Conservation (phyloP, 1,284 basidiomycete species). For the Apiotrichum porosum region DNA sequence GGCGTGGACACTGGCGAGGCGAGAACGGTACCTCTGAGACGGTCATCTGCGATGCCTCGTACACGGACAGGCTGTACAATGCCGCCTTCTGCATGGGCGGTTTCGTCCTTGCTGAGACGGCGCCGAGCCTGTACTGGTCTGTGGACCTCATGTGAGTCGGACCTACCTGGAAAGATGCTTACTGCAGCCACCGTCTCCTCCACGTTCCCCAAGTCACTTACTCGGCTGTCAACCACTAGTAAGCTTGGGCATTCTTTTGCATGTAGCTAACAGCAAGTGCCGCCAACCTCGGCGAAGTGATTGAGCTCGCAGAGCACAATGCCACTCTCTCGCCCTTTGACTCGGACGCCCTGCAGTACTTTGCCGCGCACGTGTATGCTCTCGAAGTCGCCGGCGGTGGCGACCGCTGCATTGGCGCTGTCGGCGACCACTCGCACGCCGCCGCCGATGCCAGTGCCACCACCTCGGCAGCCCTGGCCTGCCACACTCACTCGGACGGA, state of each 20-base stretch:
- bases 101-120: slow-evolving; percentile 36
- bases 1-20: slow-evolving; percentile 50
- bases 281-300: slow-evolving; percentile 35
- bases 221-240: slow-evolving; percentile 40
- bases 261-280: slow-evolving; percentile 18
- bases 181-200: slow-evolving; percentile 42
- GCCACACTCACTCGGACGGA: slow-evolving; percentile 44
- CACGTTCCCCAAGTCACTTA: slow-evolving; percentile 46
- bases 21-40: slow-evolving; percentile 50
- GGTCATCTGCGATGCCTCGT: slow-evolving; percentile 43
- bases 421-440: slow-evolving; percentile 8
- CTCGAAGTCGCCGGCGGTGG: slow-evolving; percentile 42
- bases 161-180: background rate
- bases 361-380: slow-evolving; percentile 46
- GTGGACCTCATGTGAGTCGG: slow-evolving; percentile 43
- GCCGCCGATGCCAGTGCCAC: slow-evolving; percentile 22
- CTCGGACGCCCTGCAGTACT: slow-evolving; percentile 49
- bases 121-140: slow-evolving; percentile 42
- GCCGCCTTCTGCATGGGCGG: slow-evolving; percentile 42
- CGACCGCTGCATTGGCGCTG: slow-evolving; percentile 36
- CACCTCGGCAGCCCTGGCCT: slow-evolving; percentile 20
- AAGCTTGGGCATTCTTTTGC: no score
- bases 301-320: slow-evolving; percentile 46
- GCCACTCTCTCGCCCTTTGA: slow-evolving; percentile 38
- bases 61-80: slow-evolving; percentile 35